Percentiles rank a stretch among this genome's conserved stretches.
phyloP scores from a whole-genome alignment of 2,329 filamentous ascomycete species.

The Stachybotrys chartarum region DNA sequence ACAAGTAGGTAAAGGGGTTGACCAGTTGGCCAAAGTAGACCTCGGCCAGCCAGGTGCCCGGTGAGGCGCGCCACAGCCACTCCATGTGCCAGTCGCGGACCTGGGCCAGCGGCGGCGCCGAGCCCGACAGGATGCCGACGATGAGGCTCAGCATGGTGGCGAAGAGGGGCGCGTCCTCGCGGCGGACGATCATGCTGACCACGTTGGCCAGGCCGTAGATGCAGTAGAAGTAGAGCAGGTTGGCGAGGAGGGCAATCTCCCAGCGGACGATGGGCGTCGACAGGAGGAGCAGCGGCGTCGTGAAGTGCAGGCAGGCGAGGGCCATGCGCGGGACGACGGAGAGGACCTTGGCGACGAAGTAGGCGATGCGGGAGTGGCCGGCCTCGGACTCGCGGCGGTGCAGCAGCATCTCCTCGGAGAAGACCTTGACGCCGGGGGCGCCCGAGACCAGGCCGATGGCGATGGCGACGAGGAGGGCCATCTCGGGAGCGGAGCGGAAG shows the following conservation, averaged over 20 bases:
- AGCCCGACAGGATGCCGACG: slow-evolving; percentile 45
- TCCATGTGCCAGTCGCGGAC: slow-evolving; percentile 45
- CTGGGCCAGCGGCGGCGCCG: slow-evolving; percentile 40
- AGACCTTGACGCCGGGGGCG: slow-evolving; percentile 47
- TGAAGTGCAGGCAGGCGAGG: slow-evolving; percentile 47
- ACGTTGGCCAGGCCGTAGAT: slow-evolving; percentile 48
- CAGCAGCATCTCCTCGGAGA: slow-evolving; percentile 34
- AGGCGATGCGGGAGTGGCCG: slow-evolving; percentile 47
- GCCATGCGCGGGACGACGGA: slow-evolving; percentile 44
- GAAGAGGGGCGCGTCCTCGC: slow-evolving; percentile 50
- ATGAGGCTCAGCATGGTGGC: slow-evolving; percentile 48
- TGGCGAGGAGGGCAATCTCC: slow-evolving; percentile 38
- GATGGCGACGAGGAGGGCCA: slow-evolving; percentile 45
- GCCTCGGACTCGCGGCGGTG: slow-evolving; percentile 48
- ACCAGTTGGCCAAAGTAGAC: slow-evolving; percentile 47
- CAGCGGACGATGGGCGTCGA: slow-evolving; percentile 43
- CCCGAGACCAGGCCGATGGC: slow-evolving; percentile 46
- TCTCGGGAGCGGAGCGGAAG: slow-evolving; percentile 40
- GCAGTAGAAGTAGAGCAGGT: slow-evolving; percentile 50
- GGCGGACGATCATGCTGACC: slow-evolving; percentile 44
- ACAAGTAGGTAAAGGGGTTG: slow-evolving; percentile 40
- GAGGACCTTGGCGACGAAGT: slow-evolving; percentile 49
- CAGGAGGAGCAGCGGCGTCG: slow-evolving; percentile 40
- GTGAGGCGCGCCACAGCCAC: slow-evolving; percentile 48
- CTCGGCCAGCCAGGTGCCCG: slow-evolving; percentile 50